phyloP scores from a whole-genome alignment of 2,329 filamentous ascomycete genomes.

The Monascus ruber region DNA sequence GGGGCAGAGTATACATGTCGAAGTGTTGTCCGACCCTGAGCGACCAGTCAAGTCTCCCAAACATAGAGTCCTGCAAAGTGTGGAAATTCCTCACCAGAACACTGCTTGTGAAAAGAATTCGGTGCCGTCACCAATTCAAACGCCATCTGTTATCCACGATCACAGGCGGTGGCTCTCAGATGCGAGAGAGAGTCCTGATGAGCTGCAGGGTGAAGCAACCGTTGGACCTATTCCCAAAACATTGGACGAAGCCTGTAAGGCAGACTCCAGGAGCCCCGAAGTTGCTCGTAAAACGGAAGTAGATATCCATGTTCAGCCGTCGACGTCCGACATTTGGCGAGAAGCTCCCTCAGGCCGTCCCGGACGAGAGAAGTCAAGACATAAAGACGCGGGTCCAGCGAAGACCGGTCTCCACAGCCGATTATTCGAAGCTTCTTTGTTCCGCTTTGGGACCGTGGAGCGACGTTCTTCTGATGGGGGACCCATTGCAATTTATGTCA shows the following conservation, averaged over 20 bases:
- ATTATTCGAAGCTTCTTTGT: conserved; percentile 9
- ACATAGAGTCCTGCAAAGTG: conserved; percentile 5
- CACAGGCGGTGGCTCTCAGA: conserved; percentile 3
- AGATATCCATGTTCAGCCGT: conserved; percentile 8
- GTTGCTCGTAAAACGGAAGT: conserved; percentile 1
- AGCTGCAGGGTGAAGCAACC: conserved; percentile 27
- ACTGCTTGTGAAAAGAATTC: background rate
- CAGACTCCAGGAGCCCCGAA: conserved; percentile 1
- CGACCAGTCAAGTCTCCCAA: background rate
- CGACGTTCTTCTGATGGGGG: conserved; percentile 3
- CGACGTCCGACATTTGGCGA: conserved; percentile 22
- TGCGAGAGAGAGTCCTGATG: conserved; percentile 28
- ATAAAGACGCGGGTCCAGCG: background rate
- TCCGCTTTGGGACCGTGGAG: conserved; percentile 12
- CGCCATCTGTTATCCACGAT: conserved; percentile 1
- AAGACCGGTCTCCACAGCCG: conserved; percentile 1
- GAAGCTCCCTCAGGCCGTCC: conserved; percentile 15
- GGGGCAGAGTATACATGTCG: background rate
- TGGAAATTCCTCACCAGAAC: conserved; percentile 6
- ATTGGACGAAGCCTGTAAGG: conserved; percentile 3
- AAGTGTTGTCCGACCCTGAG: background rate
- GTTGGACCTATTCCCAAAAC: conserved; percentile 9
- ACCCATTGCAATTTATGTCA: conserved; percentile 7
- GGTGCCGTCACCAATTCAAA: background rate
- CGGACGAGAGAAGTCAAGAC: conserved; percentile 2